A percentile compares a stretch with the other conserved stretches of the same genome.
phyloP scores from a whole-genome alignment of 257 asterid species.

The Nicotiana noctiflora region DNA sequence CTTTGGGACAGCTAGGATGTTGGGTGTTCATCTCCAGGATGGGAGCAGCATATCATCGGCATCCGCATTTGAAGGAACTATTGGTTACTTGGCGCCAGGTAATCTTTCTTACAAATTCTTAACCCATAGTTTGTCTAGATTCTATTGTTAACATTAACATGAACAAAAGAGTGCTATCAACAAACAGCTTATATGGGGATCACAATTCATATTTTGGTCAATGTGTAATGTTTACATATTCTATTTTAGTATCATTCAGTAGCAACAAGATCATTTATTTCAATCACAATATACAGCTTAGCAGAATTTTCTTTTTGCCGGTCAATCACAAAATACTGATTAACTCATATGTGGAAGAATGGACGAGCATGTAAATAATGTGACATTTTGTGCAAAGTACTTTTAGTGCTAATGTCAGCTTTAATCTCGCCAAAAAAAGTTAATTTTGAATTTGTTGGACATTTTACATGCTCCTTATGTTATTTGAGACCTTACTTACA shows the following conservation, averaged over 20 bases:
- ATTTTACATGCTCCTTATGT: background rate
- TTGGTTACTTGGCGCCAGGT: slow-evolving; percentile 96
- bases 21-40: slow-evolving; percentile 53
- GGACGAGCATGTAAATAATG: background rate
- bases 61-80: slow-evolving; percentile 76
- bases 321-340: background rate
- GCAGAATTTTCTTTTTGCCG: background rate
- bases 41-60: slow-evolving; percentile 38
- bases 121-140: background rate
- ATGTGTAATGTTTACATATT: background rate
- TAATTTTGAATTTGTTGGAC: background rate
- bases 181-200: background rate
- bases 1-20: slow-evolving; percentile 79
- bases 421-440: background rate
- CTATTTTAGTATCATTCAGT: background rate
- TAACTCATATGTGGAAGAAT: background rate
- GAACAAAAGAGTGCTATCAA: background rate
- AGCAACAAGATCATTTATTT: background rate
- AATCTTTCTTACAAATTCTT: slow-evolving; percentile 3
- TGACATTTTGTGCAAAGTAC: background rate
- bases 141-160: background rate
- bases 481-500: background rate
- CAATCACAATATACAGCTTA: background rate
- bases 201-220: background rate
- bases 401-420: background rate